These are phyloP conservation scores for Suhomyces guaymorum DNA, from an alignment of 1,139 yeast genomes.

Conservation along the genomic window DNA sequence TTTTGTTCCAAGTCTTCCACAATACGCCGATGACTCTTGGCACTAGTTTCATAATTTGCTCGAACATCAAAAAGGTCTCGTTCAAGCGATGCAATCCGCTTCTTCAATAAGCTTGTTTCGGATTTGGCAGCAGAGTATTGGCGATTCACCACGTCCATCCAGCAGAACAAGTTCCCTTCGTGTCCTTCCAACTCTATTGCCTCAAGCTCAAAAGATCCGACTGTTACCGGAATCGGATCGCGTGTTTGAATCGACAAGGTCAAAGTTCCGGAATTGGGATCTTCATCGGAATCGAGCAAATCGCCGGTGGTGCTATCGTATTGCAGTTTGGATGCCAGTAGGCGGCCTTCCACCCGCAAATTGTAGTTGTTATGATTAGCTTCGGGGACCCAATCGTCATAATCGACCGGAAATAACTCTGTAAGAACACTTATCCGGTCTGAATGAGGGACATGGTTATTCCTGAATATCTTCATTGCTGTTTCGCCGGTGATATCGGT, in stretches of 20 bases:
- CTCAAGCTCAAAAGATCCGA: conserved; percentile 24
- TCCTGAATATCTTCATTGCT: conserved; percentile 6
- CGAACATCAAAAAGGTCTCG: conserved; percentile 17
- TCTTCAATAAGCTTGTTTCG: conserved; percentile 12
- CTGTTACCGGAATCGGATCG: conserved; percentile 26
- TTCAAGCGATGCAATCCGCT: conserved; percentile 3
- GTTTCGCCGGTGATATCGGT: conserved; percentile 10
- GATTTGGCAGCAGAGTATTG: conserved; percentile 15
- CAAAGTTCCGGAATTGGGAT: conserved; percentile 18
- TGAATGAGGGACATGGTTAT: conserved; percentile 1
- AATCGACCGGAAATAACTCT: conserved; percentile 12
- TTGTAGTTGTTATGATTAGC: conserved; percentile 1
- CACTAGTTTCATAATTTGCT: conserved; percentile 20
- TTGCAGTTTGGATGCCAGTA: conserved; percentile 9
- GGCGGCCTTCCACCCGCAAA: conserved; percentile 8
- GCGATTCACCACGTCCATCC: conserved; percentile 27
- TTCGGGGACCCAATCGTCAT: conserved; percentile 6
- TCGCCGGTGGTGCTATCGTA: conserved; percentile 21
- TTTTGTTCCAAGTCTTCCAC: conserved; percentile 37
- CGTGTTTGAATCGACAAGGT: conserved; percentile 25
- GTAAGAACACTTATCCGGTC: conserved; percentile 5
- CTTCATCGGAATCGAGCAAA: conserved; percentile 20
- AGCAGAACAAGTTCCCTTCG: conserved; percentile 27
- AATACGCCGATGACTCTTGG: conserved; percentile 28
- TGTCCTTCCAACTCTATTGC: conserved; percentile 18